Base-by-base conservation (phyloP, 1,284 basidiomycete species). In the Ceratobasidium sp. region DNA sequence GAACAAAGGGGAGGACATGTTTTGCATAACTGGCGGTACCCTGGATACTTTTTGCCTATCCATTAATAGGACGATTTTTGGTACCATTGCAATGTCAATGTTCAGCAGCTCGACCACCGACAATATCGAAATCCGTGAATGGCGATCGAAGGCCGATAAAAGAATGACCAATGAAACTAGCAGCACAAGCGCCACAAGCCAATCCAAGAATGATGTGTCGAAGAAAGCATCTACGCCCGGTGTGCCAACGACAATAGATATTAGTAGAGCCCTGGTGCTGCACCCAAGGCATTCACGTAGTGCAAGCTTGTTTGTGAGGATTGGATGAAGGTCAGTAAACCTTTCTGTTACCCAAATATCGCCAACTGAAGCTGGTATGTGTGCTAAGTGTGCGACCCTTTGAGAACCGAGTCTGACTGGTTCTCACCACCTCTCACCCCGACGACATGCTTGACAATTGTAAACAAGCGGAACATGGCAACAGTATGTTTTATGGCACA, bases 381-480 rank as follows among this genome's bases (percentile, higher is more conserved):
- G n/a, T n/a, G n/a, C n/a, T 77, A 89, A 92, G 93, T 76, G 93
- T 99, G 59, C 93, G 96, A 78, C 91, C 93, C 78, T 97, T 98
- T 85, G 96, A 96, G 83, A 98, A 98, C 82, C 88, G 95, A 62
- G 97, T 98, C 76, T 88, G 97, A 71, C 97, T 98, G 81, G 93
- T 99, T 23, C 83, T 99, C 75, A 99, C 99, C 97, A 96, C 94
- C 77, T 98, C 97, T n/a, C 1, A 97, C 97, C 73, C 96, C 96
- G 0, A 97, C 97, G 0, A 98, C 97, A 0, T 99, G 99, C 87
- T 95, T 93, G 74, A 99, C 99, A 87, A 98, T 99, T 78, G 93
- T 98, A 79, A 99, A 99, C 85, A 98, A 98, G 84, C 97, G 96
- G 96, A 98, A 98, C 81, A 97, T 95, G 1, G 93, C 94, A 10